phyloP scores from a whole-genome alignment of 495 filamentous ascomycete genomes.

The Daldinia loculata region DNA sequence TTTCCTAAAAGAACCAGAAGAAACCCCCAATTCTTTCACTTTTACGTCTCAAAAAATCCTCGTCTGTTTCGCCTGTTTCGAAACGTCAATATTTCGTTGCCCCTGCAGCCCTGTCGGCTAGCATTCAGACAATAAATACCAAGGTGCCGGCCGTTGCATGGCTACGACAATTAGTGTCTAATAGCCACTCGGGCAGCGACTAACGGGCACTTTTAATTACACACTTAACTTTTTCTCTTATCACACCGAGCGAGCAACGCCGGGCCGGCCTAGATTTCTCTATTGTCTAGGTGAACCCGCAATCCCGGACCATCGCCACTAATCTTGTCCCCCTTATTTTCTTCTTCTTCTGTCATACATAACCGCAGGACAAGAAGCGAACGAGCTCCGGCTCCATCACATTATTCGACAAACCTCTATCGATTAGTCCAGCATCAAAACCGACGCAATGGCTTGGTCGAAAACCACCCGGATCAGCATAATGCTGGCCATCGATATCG shows the following conservation, averaged over 20 bases:
- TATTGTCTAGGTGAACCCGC: neutral
- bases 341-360: neutral
- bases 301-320: constrained; percentile 20
- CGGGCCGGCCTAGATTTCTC: neutral
- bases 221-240: constrained; percentile 8
- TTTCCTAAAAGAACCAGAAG: neutral
- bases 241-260: constrained; percentile 15
- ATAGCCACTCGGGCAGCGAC: constrained; percentile 2
- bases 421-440: constrained; percentile 14
- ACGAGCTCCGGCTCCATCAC: neutral
- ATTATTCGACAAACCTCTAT: neutral
- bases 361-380: neutral
- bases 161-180: constrained; percentile 15
- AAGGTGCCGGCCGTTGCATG: constrained; percentile 11
- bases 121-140: neutral
- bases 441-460: constrained; percentile 78
- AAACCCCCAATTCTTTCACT: neutral
- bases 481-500: constrained; percentile 87
- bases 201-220: constrained; percentile 7
- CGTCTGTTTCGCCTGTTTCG: neutral
- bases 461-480: constrained; percentile 92
- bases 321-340: constrained; percentile 8
- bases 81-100: neutral
- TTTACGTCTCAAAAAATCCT: constrained; percentile 3
- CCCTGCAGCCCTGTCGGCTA: neutral